Evolutionary conservation across 306 rosid genomes (phyloP), one percentile per base, ranked within the genome.

Genomic region (Mimosa bimucronata): DNA sequence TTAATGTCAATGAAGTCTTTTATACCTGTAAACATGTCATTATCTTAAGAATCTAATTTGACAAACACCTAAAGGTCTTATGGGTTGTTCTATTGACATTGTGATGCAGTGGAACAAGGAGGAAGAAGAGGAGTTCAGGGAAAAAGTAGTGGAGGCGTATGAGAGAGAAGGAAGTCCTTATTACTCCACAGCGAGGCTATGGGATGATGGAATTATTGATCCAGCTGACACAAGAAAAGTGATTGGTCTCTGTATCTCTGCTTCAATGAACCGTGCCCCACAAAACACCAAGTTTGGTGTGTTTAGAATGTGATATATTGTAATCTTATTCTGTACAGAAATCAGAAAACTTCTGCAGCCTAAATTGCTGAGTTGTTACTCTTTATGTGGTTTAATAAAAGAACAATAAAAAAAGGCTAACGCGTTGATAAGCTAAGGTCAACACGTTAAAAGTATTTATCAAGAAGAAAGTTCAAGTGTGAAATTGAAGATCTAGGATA

Each of bases 141-240:
- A 83, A 2, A 89, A 89, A 79, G 97, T 93, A 1, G 88, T 92
- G 52, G 96, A 92, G 69, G 96, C 94, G 0, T 92, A 91, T 29
- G 98, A 95, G 77, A 90, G 40, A 78, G 98, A 95, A 83, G 98
- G 96, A 77, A 91, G 89, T 70, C 93, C 97, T 26, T 95, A 92
- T 67, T 95, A 90, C 89, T 92, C 98, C 66, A 92, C 98, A 18
- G 98, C 97, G 7, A 88, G 98, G 92, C 90, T 95, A 13, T 90
- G 98, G 98, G 98, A 95, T 45, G 98, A 92, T 81, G 98, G 98
- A 79, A 83, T 95, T 71, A 90, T 92, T 78, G 98, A 95, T 87
- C 98, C 98, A 53, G 98, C 98, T 1, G 98, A 95, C 84, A 91
- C 96, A 40, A 89, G 98, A 87, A 95, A 79, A 84, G 65, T 92